phyloP scores from a whole-genome alignment of 164 flowering plant genomes.

The Stephania cephalantha region DNA sequence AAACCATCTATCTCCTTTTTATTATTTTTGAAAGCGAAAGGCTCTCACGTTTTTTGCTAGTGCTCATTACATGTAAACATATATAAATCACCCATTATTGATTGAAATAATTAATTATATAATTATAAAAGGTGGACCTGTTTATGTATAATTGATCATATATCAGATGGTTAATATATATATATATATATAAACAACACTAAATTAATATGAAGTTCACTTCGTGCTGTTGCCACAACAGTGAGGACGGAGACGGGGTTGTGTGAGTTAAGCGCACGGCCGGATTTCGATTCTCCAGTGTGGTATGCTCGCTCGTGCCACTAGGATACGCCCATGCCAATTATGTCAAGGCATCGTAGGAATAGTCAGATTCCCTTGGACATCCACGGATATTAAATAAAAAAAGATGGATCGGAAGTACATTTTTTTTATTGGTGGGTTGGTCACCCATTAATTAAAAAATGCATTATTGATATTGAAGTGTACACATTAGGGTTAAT shows the following conservation, averaged over 20 bases:
- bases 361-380: too few relatives aligned
- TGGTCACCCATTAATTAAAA: neutral
- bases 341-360: too few relatives aligned
- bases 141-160: neutral
- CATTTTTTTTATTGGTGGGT: neutral
- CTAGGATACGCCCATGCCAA: too few relatives aligned
- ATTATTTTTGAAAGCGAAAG: slow-evolving; percentile 11
- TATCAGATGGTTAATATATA: neutral
- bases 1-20: slow-evolving; percentile 12
- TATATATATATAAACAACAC: neutral
- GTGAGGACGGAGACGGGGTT: too few relatives aligned
- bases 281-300: too few relatives aligned
- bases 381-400: too few relatives aligned
- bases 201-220: neutral
- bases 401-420: too few relatives aligned
- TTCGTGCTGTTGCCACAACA: too few relatives aligned
- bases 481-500: neutral
- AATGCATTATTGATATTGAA: neutral
- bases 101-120: neutral
- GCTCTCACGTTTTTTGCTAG: neutral
- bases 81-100: neutral
- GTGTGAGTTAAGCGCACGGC: too few relatives aligned
- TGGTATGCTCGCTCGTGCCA: too few relatives aligned
- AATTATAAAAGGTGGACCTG: neutral
- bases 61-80: neutral